Evolutionary conservation across 768 basidiomycete species (phyloP), one percentile per base, ranked within the genome.

Genomic region (Pisolithus sp.): DNA sequence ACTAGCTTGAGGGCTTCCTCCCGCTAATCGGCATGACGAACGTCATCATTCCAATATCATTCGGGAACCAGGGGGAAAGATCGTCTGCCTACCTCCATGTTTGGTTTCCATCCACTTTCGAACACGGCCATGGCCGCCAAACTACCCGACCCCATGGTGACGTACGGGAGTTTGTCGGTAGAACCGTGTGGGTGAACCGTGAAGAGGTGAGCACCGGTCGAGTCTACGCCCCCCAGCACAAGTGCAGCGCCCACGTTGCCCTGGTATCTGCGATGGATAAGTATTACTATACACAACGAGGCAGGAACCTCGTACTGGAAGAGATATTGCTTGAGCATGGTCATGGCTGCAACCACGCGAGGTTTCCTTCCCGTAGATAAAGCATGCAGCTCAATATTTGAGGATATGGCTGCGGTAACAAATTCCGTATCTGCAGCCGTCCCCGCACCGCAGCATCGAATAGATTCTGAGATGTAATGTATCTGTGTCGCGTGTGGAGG

Each of bases 351-450:
- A 47, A 95, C 92, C 18, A 99, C 93, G 53, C 86, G 80, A 4
- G 95, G 93, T 68, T 90, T 92, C 52, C 95, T 74, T 21, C 93
- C 94, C 28, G 90, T 93, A 17, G 89, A 86, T 28, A 98, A 79
- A 1, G 83, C 80, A 64, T 98, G 95, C 13, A 99, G 76, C 68
- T 93, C 91, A 70, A 99, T 90, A 71, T 96, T 96, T 38, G 91
- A 93, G 2, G 91, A 91, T 65, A 99, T 97, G 64, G 93, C 79
- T 13, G 91, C 92, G 44, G 96, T 97, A 31, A 84, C 86, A 63
- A 93, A 93, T 67, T 95, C 93, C 0, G 95, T 97, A 65, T 99
- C 96, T 7, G 96, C 96, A n/a, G 95, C 96, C 2, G 96, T 98
- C 54, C 96, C 96, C 1, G 96, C 96, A 61, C 96, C 96, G 66